Evolutionary conservation across 495 filamentous ascomycete species (phyloP).

Genomic region (Daldinia caldariorum): DNA sequence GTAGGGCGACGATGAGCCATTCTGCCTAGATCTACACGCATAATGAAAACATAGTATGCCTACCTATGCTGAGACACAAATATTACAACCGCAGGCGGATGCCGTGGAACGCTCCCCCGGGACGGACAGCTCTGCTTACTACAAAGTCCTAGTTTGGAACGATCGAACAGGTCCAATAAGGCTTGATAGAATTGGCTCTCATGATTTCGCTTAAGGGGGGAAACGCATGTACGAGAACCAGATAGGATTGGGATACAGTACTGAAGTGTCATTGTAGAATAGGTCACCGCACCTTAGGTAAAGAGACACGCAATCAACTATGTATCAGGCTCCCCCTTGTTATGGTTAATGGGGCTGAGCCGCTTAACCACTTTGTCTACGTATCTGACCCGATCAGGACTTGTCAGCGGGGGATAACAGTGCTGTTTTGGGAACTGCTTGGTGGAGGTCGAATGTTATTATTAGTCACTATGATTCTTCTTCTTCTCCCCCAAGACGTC

Average conservation of each 20-base stretch:
- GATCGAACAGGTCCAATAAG: conserved; percentile 26
- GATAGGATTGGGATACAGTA: neutral
- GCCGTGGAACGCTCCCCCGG: conserved; percentile 33
- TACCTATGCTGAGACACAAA: conserved; percentile 39
- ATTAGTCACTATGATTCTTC: too few relatives aligned
- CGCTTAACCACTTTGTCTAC: conserved; percentile 10
- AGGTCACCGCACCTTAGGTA: conserved; percentile 1
- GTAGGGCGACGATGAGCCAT: conserved; percentile 14
- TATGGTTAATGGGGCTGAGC: conserved; percentile 11
- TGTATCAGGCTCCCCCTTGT: neutral
- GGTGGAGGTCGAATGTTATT: conserved; percentile 9
- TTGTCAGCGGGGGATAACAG: conserved; percentile 19
- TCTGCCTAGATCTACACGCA: neutral
- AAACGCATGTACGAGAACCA: conserved; percentile 19
- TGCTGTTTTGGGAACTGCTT: neutral
- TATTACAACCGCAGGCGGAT: conserved; percentile 38
- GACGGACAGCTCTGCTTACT: conserved; percentile 33
- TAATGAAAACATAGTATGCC: neutral
- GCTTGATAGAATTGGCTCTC: conserved; percentile 14
- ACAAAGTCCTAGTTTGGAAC: conserved; percentile 3
- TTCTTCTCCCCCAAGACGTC: conserved; percentile 23
- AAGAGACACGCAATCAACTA: conserved; percentile 30
- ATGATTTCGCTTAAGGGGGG: conserved; percentile 27
- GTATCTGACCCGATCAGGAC: conserved; percentile 14
- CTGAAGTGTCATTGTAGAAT: conserved; percentile 6